phyloP scores from a whole-genome alignment of 345 rosid species.

The Dovyalis caffra region DNA sequence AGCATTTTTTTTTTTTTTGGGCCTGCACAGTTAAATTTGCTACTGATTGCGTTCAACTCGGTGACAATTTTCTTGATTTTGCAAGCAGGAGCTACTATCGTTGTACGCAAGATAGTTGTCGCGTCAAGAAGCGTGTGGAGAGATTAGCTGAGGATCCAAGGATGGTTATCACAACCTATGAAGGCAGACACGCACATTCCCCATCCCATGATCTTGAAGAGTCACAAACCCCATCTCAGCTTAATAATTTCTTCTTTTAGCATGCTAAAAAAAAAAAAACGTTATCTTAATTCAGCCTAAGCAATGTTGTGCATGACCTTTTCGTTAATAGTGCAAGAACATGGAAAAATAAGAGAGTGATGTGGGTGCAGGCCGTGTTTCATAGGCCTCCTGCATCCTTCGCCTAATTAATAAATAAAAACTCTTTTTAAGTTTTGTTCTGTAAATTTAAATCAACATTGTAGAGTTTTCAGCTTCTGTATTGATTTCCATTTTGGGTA shows the following conservation, averaged over 20 bases:
- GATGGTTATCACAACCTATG: constrained; percentile 98
- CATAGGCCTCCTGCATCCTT: neutral
- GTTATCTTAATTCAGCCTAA: neutral
- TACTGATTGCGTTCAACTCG: neutral
- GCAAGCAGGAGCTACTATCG: constrained; percentile 87
- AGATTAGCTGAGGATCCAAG: constrained; percentile 97
- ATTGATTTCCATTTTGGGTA: neutral
- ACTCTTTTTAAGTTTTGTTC: neutral
- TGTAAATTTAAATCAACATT: neutral
- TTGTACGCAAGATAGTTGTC: constrained; percentile 89
- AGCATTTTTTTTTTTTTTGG: too few relatives aligned
- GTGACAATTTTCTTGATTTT: neutral
- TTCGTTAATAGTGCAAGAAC: neutral
- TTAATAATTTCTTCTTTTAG: constrained; percentile 70
- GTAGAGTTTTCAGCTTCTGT: neutral
- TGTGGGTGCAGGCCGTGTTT: neutral
- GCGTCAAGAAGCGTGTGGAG: constrained; percentile 95
- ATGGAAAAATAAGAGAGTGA: neutral
- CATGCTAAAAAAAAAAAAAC: neutral
- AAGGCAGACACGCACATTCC: constrained; percentile 88
- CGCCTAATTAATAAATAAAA: neutral
- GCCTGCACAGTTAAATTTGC: neutral
- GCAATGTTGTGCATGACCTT: neutral
- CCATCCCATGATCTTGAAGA: constrained; percentile 79
- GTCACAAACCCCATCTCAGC: constrained; percentile 42